Evolutionary conservation across 2,329 filamentous ascomycete genomes (phyloP).

Genomic region (Biscogniauxia marginata): DNA sequence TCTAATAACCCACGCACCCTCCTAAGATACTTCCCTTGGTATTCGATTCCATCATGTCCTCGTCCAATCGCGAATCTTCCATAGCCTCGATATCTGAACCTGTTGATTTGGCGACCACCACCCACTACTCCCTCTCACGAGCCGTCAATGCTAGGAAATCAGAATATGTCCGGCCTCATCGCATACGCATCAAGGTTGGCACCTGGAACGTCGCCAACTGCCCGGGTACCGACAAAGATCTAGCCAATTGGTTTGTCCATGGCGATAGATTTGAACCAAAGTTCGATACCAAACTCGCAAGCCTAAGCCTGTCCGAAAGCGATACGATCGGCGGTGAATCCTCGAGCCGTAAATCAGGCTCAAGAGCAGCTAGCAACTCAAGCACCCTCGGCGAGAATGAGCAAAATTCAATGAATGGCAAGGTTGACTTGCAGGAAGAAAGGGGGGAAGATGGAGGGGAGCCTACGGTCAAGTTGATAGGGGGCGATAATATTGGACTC

Average conservation of each 20-base stretch:
- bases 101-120: slow-evolving; percentile 43
- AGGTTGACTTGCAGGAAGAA: slow-evolving; percentile 25
- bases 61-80: slow-evolving; percentile 28
- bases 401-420: slow-evolving; percentile 16
- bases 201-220: slow-evolving; percentile 93
- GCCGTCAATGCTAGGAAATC: slow-evolving; percentile 69
- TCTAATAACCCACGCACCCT: neutral
- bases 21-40: neutral
- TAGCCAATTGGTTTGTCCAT: slow-evolving; percentile 83
- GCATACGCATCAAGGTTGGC: slow-evolving; percentile 83
- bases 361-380: slow-evolving; percentile 8
- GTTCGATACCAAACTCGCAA: slow-evolving; percentile 61
- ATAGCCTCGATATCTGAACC: slow-evolving; percentile 40
- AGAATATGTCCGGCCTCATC: slow-evolving; percentile 75
- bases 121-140: slow-evolving; percentile 58
- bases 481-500: slow-evolving; percentile 72
- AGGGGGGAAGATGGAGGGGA: slow-evolving; percentile 44
- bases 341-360: slow-evolving; percentile 9
- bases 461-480: slow-evolving; percentile 44
- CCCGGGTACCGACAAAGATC: slow-evolving; percentile 81
- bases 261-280: slow-evolving; percentile 68
- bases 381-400: slow-evolving; percentile 4
- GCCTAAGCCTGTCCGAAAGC: slow-evolving; percentile 46
- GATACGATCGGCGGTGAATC: slow-evolving; percentile 31
- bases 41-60: slow-evolving; percentile 22